These are phyloP conservation scores for Rosa persica DNA, from an alignment of 306 rosid species.

Conservation along the genomic window DNA sequence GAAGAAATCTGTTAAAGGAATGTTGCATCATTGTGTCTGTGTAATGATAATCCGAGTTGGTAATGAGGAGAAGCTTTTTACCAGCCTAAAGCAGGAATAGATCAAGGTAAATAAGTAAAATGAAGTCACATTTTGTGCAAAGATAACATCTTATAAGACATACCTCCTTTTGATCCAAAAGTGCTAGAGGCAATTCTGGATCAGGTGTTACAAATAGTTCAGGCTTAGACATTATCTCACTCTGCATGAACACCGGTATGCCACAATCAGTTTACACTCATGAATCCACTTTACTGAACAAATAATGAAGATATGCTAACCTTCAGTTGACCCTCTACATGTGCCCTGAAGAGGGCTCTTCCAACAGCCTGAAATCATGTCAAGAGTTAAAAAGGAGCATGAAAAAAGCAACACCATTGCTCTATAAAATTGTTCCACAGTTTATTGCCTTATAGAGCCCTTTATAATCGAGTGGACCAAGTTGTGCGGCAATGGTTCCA, in stretches of 20 bases:
- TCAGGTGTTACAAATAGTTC: conserved; percentile 95
- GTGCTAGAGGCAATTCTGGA: conserved; percentile 84
- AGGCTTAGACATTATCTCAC: conserved; percentile 97
- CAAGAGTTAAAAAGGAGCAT: conserved; percentile 34
- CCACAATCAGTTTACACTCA: conserved; percentile 31
- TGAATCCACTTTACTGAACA: conserved; percentile 7
- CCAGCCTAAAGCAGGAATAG: conserved; percentile 73
- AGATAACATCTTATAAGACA: conserved; percentile 11
- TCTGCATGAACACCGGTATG: conserved; percentile 45
- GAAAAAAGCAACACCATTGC: conserved; percentile 22
- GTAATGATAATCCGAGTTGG: conserved; percentile 93
- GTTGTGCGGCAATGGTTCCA: conserved; percentile 64
- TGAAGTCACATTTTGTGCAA: conserved; percentile 13
- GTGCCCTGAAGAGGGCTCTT: conserved; percentile 94
- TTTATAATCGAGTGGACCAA: conserved; percentile 83
- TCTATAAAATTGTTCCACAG: conserved; percentile 9
- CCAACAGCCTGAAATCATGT: conserved; percentile 84
- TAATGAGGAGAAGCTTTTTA: conserved; percentile 88
- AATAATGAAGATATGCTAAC: conserved; percentile 34
- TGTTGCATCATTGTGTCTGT: conserved; percentile 96
- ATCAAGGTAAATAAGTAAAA: conserved; percentile 22
- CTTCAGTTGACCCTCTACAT: conserved; percentile 98
- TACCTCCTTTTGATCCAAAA: conserved; percentile 98
- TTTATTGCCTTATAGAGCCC: conserved; percentile 82
- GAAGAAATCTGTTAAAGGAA: conserved; percentile 93